A percentile compares a stretch with the other conserved stretches of the same genome.
Evolutionary conservation across 1,284 basidiomycete genomes (phyloP).

Genomic region (Acaromyces ingoldii): DNA sequence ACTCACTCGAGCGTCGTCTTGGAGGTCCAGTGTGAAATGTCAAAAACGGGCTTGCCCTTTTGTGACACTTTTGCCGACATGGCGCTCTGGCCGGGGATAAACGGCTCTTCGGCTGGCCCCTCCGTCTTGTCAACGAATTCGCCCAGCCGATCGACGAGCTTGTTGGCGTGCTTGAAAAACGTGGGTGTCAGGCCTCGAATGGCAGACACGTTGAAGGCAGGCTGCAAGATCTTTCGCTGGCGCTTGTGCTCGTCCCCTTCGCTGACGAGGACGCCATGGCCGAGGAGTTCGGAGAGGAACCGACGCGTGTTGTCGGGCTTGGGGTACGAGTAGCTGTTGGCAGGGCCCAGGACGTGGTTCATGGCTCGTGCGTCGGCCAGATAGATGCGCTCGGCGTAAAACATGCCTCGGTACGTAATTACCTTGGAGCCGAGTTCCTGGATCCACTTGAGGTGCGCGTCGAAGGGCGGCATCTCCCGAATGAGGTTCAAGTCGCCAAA

Average conservation of each 20-base stretch:
- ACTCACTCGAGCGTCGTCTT: constrained; percentile 22
- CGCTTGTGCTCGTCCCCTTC: constrained; percentile 43
- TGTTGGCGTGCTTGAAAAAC: constrained; percentile 9
- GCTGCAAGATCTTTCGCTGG: constrained; percentile 41
- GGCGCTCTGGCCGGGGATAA: constrained; percentile 8
- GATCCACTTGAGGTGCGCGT: constrained; percentile 19
- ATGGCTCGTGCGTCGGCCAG: constrained; percentile 41
- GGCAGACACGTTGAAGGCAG: constrained; percentile 35
- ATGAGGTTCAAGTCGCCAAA: constrained; percentile 4
- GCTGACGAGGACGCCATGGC: constrained; percentile 37
- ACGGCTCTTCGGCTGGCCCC: constrained; percentile 6
- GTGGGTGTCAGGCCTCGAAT: constrained; percentile 28
- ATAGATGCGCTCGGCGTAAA: constrained; percentile 37
- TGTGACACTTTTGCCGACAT: background rate
- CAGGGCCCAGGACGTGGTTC: constrained; percentile 26
- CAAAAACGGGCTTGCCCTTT: constrained; percentile 8
- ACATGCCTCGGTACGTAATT: constrained; percentile 41
- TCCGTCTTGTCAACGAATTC: constrained; percentile 5
- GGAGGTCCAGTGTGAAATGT: constrained; percentile 1
- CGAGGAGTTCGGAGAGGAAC: constrained; percentile 34
- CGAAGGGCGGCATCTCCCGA: background rate
- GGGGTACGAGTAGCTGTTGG: constrained; percentile 32
- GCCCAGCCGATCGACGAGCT: background rate
- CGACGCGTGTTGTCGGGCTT: constrained; percentile 55
- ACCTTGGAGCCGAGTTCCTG: constrained; percentile 19